These are phyloP conservation scores for Rhodotorula diobovata DNA, from an alignment of 768 basidiomycete species.

Conservation along the genomic window DNA sequence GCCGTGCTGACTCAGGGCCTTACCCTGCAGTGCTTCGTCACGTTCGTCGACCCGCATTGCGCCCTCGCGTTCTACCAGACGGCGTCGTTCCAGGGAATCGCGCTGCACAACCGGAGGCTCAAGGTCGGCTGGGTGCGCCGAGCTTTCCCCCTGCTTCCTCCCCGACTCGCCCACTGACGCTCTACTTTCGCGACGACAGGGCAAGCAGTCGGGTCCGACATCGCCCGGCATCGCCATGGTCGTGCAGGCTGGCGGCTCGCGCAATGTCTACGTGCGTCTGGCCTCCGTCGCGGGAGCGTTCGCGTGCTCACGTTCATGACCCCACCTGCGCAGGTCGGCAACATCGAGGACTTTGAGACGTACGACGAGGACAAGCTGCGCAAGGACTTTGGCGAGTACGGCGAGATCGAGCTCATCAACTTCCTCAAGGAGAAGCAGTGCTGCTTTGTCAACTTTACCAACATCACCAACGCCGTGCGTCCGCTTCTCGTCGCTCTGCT, in stretches of 20 bases:
- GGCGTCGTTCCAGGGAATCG: constrained; percentile 81
- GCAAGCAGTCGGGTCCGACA: constrained; percentile 86
- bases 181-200: constrained; percentile 44
- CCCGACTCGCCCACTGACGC: too few species aligned
- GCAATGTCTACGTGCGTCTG: constrained; percentile 71
- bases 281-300: neutral
- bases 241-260: constrained; percentile 85
- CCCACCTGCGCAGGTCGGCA: constrained; percentile 29
- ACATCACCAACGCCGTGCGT: constrained; percentile 70
- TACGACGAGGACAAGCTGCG: constrained; percentile 86
- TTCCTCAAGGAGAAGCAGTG: constrained; percentile 63
- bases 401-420: constrained; percentile 77
- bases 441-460: constrained; percentile 93
- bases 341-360: constrained; percentile 85
- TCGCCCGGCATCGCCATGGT: constrained; percentile 77
- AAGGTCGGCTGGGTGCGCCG: constrained; percentile 77
- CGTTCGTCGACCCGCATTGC: constrained; percentile 78
- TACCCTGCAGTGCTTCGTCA: constrained; percentile 57
- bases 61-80: constrained; percentile 93
- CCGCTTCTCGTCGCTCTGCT: neutral
- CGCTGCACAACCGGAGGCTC: constrained; percentile 83
- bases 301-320: neutral
- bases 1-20: constrained; percentile 40
- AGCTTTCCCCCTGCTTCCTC: neutral
- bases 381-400: constrained; percentile 89